Evolutionary conservation across 1,139 yeast species (phyloP), one percentile per base, ranked within the genome.

Genomic region (Saccharomyces hybrid): DNA sequence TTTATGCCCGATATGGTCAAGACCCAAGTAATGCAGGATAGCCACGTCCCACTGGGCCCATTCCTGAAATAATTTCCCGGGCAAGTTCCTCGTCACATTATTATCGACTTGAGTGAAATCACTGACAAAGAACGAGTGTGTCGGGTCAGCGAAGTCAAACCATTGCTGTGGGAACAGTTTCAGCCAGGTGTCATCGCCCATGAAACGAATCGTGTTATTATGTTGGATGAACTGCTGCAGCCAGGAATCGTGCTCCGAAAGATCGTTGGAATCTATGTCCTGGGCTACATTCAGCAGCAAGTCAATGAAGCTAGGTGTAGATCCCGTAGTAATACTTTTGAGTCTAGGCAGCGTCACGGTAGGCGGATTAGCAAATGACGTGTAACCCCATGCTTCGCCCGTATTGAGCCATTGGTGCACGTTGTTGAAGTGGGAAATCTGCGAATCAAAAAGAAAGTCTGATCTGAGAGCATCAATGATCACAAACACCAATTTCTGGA

Each of bases 101-200:
- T 79, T 78, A 64, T 93, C 99, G 5, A 95, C 99, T 60, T 91
- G 95, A 0, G 95, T 88, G 68, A 87, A 93, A 66, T 95, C 98
- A 57, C 95, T 84, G 1, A 95, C 99, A 67, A 88, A 93, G 67
- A 93, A 95, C 50, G 97, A 88, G 50, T 88, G 84, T 0, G 99
- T 93, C 1, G 99, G 99, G 51, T 93, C 99, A 26, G 70, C 73
- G 54, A 78, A 75, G 29, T 76, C 75, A 66, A 93, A 91, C 60
- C 77, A 77, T 3, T 72, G 74, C 5, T 50, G 34, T 0, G 93
- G 93, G 62, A 90, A 95, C 50, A 93, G 76, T 66, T 90, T 91
- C 60, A 91, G 73, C 99, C 99, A 95, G 0, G 99, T 93, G 67
- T 93, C 99, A 70, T 93, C 99, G 27, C 99, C 99, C 73, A 81